A percentile compares a stretch with the other conserved stretches of the same genome.
Conservation (phyloP, 768 basidiomycete species). For the Psilocybe tampanensis region DNA sequence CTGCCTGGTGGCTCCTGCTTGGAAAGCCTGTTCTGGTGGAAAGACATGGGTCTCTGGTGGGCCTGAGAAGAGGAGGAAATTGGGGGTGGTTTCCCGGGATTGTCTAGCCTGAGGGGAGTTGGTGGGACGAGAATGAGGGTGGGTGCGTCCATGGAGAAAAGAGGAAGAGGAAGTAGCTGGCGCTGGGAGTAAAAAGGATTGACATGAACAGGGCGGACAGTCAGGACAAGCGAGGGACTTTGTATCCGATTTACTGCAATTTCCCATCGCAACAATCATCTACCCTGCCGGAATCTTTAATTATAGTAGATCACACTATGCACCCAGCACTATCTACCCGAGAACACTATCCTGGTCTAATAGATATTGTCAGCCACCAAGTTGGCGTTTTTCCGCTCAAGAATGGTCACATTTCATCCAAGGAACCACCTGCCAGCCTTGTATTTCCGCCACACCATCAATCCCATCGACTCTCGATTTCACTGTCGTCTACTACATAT, state of each 20-base stretch:
- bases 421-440: not conserved
- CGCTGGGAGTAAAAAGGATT: conserved; percentile 5
- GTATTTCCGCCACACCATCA: no score
- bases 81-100: not conserved
- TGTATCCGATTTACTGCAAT: conserved; percentile 7
- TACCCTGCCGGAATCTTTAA: not conserved
- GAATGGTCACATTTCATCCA: not conserved
- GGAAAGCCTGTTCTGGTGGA: conserved; percentile 30
- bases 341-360: not conserved
- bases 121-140: conserved; percentile 40
- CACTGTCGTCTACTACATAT: no score
- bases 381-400: not conserved
- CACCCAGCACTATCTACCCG: not conserved
- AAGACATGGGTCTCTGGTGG: conserved; percentile 20
- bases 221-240: conserved; percentile 3
- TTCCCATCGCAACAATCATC: conserved; percentile 16
- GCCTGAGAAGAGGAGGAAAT: conserved; percentile 22
- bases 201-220: conserved; percentile 8
- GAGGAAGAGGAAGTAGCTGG: not conserved
- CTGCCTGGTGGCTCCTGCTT: conserved; percentile 20
- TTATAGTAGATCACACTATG: not conserved
- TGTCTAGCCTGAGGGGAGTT: conserved; percentile 28
- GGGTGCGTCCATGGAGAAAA: conserved; percentile 36
- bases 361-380: not conserved
- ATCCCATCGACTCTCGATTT: no score